These are phyloP conservation scores for Echeveria elegans DNA, from an alignment of 164 flowering plant genomes.

Conservation along the genomic window DNA sequence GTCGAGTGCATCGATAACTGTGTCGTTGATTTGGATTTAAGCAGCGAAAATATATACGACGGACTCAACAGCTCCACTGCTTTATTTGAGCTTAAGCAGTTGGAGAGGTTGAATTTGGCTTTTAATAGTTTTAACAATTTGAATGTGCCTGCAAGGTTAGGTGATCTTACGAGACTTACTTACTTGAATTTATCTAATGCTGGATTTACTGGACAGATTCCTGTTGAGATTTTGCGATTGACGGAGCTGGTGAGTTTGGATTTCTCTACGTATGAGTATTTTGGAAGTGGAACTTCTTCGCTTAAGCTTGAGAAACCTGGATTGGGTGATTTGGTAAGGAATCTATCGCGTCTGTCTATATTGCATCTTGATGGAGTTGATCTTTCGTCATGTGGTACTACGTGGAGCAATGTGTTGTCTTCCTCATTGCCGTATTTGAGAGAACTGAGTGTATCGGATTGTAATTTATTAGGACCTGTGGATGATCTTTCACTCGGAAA, in stretches of 20 bases:
- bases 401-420: constrained; percentile 26
- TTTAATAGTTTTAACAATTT: constrained; percentile 8
- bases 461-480: constrained; percentile 23
- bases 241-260: constrained; percentile 23
- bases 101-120: constrained; percentile 17
- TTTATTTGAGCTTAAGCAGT: constrained; percentile 14
- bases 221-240: constrained; percentile 22
- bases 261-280: constrained; percentile 11
- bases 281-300: neutral
- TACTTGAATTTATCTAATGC: constrained; percentile 19
- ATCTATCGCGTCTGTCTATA: constrained; percentile 18
- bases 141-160: constrained; percentile 14
- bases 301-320: constrained; percentile 19
- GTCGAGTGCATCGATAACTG: constrained; percentile 13
- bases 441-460: constrained; percentile 23
- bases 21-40: constrained; percentile 17
- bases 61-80: constrained; percentile 11
- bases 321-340: constrained; percentile 15
- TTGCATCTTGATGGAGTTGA: constrained; percentile 29
- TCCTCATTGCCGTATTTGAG: constrained; percentile 23
- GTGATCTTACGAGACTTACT: constrained; percentile 9
- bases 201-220: constrained; percentile 22
- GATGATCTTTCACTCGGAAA: constrained; percentile 8
- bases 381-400: constrained; percentile 19
- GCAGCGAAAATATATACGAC: constrained; percentile 11